Conservation (phyloP, 2,329 filamentous ascomycete species). For the Nothomitra cinnamomea region DNA sequence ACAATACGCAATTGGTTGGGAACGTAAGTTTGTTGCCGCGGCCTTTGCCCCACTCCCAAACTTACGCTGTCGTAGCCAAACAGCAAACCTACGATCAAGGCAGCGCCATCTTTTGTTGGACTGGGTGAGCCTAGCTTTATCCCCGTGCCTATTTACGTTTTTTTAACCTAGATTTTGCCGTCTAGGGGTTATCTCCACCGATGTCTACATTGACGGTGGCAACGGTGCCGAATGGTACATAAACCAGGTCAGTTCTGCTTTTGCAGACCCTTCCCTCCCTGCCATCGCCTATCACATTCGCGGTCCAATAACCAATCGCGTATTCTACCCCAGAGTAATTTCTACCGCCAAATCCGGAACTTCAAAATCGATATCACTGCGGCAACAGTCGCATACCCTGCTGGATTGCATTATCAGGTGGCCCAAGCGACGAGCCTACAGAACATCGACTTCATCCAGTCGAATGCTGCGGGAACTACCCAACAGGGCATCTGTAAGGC, state of each 20-base stretch:
- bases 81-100: constrained; percentile 58
- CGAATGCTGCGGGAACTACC: constrained; percentile 41
- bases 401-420: constrained; percentile 72
- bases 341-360: constrained; percentile 69
- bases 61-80: too few species aligned
- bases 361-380: constrained; percentile 60
- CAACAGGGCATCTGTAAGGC: background rate
- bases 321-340: constrained; percentile 69
- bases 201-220: constrained; percentile 59
- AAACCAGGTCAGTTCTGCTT: constrained; percentile 19
- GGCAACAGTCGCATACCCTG: constrained; percentile 41
- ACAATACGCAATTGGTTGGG: constrained; percentile 87
- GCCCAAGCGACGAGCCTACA: constrained; percentile 65
- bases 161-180: too few species aligned
- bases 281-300: too few species aligned
- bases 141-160: too few species aligned
- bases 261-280: too few species aligned
- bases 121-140: too few species aligned
- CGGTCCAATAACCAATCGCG: too few species aligned
- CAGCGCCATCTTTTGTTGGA: constrained; percentile 52
- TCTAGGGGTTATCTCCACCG: constrained; percentile 61
- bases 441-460: constrained; percentile 72
- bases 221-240: constrained; percentile 32
- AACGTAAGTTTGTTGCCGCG: too few species aligned
- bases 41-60: too few species aligned